Evolutionary conservation across 306 rosid species (phyloP), one percentile per base, ranked within the genome.

Genomic region (Canavalia ensiformis): DNA sequence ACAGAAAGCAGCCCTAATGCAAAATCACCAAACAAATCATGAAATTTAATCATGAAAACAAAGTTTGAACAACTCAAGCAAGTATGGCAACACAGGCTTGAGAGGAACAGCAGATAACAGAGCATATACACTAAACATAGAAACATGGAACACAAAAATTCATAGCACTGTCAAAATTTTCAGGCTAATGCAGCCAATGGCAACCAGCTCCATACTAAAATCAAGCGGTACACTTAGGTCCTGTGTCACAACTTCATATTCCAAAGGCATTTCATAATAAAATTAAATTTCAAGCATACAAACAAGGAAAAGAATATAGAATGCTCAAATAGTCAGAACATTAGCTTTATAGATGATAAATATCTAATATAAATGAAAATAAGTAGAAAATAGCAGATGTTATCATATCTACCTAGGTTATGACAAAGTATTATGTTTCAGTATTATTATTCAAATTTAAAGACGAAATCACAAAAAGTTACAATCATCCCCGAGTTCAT

Each of bases 21-120:
- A 42, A 58, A 57, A 75, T 68, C 66, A 75, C 67, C 55, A 6
- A 74, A 74, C n/a, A 51, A 74, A 65, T 42, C 41, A 54, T 54
- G 33, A 73, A 51, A 52, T n/a, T 70, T n/a, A 54, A n/a, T 31
- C 10, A 44, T 29, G 55, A 49, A 75, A 42, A 55, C 28, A 7
- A 55, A 39, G 62, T 39, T 45, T 65, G 67, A 77, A 66, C 74
- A 46, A 58, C 42, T 46, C 70, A 59, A 68, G 54, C 50, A 39
- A 79, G 68, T 62, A 67, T 37, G 44, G 39, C 11, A 55, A 59
- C 39, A 30, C 1, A 45, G 73, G 5, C 39, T 37, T 47, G 25
- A 50, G 79, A 37, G 52, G 2, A 63, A 70, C 7, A 44, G 54
- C 75, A 65, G 33, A 33, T 54, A 33, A 54, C 33, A 64, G 51